Conservation (phyloP, 2,329 filamentous ascomycete species). For the Penicillium glabrum region DNA sequence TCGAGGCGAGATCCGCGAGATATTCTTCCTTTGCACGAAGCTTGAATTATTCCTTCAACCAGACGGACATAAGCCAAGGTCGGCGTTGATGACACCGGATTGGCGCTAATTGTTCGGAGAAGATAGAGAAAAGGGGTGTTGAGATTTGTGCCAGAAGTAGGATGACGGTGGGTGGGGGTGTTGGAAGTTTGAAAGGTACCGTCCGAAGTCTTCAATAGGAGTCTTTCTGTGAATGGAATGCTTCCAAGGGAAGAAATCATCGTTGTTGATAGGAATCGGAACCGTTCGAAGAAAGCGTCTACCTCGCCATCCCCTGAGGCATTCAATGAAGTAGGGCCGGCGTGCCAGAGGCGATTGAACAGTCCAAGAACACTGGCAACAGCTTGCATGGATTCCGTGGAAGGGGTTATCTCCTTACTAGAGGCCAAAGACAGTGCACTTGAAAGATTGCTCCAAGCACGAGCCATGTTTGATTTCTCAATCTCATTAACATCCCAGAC, state of each 20-base stretch:
- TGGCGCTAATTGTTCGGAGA: constrained; percentile 33
- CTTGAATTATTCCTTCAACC: constrained; percentile 31
- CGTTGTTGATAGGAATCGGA: constrained; percentile 52
- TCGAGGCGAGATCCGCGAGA: constrained; percentile 40
- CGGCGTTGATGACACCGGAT: constrained; percentile 16
- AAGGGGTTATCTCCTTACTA: constrained; percentile 87
- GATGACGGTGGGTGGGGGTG: constrained; percentile 36
- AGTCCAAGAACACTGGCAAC: constrained; percentile 70
- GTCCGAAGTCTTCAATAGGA: constrained; percentile 54
- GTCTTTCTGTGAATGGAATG: constrained; percentile 52
- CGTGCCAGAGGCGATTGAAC: constrained; percentile 68
- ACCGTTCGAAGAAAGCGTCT: constrained; percentile 48
- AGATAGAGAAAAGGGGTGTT: constrained; percentile 42
- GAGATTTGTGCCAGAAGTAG: constrained; percentile 25
- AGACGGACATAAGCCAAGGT: constrained; percentile 29
- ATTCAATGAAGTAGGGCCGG: constrained; percentile 46
- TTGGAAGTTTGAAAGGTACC: constrained; percentile 51
- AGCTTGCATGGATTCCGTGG: constrained; percentile 77
- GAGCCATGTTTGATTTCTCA: constrained; percentile 47
- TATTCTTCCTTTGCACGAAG: constrained; percentile 33
- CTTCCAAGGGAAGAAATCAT: constrained; percentile 53
- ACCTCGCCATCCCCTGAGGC: constrained; percentile 23
- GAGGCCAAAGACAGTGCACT: constrained; percentile 61
- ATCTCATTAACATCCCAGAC: constrained; percentile 50
- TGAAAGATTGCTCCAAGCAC: constrained; percentile 62